Conservation (phyloP, 2,329 filamentous ascomycete species). For the Furcasterigmium sp. region DNA sequence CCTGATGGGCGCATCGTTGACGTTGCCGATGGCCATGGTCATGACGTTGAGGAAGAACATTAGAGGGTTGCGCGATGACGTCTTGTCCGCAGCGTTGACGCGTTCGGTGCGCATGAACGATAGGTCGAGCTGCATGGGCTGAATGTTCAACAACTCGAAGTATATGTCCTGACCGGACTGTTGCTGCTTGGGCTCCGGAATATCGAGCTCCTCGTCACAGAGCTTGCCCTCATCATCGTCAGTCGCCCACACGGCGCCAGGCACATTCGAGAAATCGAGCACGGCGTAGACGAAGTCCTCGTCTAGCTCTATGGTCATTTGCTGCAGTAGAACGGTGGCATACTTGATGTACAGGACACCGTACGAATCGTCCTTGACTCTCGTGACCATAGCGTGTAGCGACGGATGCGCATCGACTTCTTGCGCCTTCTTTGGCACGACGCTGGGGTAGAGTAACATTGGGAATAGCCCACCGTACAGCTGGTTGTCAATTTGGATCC, state of each 20-base stretch:
- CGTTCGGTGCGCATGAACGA: conserved; percentile 96
- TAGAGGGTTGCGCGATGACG: conserved; percentile 83
- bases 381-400: conserved; percentile 82
- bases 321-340: conserved; percentile 85
- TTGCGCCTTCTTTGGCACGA: conserved; percentile 93
- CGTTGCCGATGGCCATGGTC: conserved; percentile 98
- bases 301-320: conserved; percentile 97
- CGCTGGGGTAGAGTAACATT: conserved; percentile 93
- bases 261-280: conserved; percentile 89
- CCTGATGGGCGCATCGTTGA: conserved; percentile 93
- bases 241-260: conserved; percentile 81
- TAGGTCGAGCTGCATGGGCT: conserved; percentile 95
- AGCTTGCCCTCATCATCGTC: conserved; percentile 73
- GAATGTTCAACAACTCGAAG: conserved; percentile 93
- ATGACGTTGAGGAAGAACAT: conserved; percentile 99
- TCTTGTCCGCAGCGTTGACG: conserved; percentile 93
- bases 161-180: conserved; percentile 91
- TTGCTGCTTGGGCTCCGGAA: conserved; percentile 84
- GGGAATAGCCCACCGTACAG: conserved; percentile 98
- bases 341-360: conserved; percentile 99
- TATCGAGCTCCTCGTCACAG: conserved; percentile 83
- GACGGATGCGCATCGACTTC: conserved; percentile 97
- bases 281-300: conserved; percentile 98
- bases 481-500: conserved; percentile 99
- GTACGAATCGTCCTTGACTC: conserved; percentile 97